Evolutionary conservation across 1,139 yeast genomes (phyloP).

Genomic region (Pichia inconspicua): DNA sequence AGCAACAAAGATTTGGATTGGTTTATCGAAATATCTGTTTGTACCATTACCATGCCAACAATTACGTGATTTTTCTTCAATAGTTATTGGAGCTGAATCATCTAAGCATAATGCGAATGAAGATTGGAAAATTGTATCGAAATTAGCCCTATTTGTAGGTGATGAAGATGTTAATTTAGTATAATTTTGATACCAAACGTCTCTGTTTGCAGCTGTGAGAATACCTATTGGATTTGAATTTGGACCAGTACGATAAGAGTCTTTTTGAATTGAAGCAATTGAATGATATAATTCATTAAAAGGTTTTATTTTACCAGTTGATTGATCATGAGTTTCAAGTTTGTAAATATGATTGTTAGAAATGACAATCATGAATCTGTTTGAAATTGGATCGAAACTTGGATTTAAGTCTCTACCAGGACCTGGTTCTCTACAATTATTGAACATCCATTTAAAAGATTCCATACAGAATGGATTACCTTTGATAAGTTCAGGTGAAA

Average conservation of each 20-base stretch:
- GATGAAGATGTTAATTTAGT: conserved; percentile 43
- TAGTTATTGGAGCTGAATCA: conserved; percentile 58
- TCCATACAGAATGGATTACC: conserved; percentile 89
- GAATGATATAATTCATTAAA: conserved; percentile 61
- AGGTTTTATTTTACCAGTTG: conserved; percentile 47
- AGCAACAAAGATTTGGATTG: conserved; percentile 74
- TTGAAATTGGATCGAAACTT: conserved; percentile 40
- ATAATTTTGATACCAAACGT: conserved; percentile 65
- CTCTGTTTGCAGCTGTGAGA: conserved; percentile 80
- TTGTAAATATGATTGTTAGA: conserved; percentile 79
- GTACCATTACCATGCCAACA: conserved; percentile 94
- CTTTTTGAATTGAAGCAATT: conserved; percentile 48
- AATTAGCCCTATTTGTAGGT: conserved; percentile 38
- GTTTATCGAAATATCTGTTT: conserved; percentile 90
- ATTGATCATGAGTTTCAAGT: conserved; percentile 54
- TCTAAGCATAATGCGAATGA: conserved; percentile 81
- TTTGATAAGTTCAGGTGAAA: conserved; percentile 75
- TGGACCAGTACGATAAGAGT: conserved; percentile 36
- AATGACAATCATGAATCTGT: conserved; percentile 67
- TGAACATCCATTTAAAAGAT: conserved; percentile 86
- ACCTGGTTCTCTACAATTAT: conserved; percentile 75
- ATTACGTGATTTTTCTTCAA: conserved; percentile 78
- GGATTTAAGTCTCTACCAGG: conserved; percentile 51
- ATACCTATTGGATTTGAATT: conserved; percentile 54
- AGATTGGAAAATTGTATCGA: conserved; percentile 66